Percentiles rank a stretch among this genome's conserved stretches.
phyloP scores from a whole-genome alignment of 345 rosid genomes.

The Clarkia xantiana region DNA sequence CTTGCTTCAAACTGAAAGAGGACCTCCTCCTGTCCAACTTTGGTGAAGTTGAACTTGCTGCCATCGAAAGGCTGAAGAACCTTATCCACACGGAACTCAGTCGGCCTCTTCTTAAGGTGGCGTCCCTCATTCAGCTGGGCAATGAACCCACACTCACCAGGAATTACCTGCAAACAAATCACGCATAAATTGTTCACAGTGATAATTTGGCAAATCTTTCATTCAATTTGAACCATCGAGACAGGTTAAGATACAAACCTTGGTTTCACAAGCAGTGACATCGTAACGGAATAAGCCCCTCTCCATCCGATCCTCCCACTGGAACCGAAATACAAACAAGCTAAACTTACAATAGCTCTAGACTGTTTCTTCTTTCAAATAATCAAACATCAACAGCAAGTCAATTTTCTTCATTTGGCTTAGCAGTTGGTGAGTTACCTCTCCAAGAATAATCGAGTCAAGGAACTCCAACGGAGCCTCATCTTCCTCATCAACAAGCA shows the following conservation, averaged over 20 bases:
- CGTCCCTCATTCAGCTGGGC: constrained; percentile 97
- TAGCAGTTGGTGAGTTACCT: constrained; percentile 32
- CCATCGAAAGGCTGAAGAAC: constrained; percentile 86
- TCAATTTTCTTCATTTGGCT: no score
- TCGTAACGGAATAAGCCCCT: constrained; percentile 92
- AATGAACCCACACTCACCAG: constrained; percentile 66
- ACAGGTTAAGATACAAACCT: constrained; percentile 23
- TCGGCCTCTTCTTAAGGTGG: constrained; percentile 92
- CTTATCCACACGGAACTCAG: constrained; percentile 87
- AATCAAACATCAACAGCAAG: no score
- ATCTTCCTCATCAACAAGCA: constrained; percentile 15
- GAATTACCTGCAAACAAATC: constrained; percentile 50
- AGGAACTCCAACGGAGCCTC: constrained; percentile 54
- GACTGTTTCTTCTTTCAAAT: not conserved
- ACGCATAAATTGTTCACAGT: not conserved
- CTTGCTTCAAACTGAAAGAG: constrained; percentile 84
- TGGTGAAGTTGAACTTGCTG: constrained; percentile 86
- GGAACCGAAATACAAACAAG: not conserved
- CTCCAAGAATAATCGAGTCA: constrained; percentile 63
- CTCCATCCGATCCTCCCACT: constrained; percentile 95
- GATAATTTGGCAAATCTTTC: not conserved
- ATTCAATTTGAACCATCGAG: not conserved
- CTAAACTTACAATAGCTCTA: not conserved
- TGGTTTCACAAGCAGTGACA: constrained; percentile 88
- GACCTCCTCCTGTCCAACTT: constrained; percentile 90